Evolutionary conservation across 2,329 filamentous ascomycete genomes (phyloP).

Genomic region (Blumeriella jaapii): DNA sequence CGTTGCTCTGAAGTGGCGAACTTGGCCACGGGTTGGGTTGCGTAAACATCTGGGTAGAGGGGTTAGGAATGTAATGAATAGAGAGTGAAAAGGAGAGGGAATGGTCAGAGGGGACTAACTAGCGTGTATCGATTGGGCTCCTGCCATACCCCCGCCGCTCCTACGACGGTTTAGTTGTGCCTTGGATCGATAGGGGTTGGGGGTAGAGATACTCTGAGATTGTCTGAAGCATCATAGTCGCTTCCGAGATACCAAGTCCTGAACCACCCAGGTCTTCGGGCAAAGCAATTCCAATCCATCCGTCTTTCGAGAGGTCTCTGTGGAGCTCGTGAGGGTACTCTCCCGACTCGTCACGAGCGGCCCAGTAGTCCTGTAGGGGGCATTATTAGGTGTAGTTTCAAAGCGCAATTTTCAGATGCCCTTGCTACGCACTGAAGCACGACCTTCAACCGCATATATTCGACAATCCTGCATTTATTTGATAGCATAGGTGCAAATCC

Average conservation of each 20-base stretch:
- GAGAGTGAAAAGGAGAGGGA: neutral
- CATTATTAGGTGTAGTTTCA: no score
- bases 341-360: conserved; percentile 56
- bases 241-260: conserved; percentile 68
- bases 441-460: no score
- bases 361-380: conserved; percentile 58
- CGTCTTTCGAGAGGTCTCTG: conserved; percentile 58
- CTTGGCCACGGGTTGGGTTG: conserved; percentile 61
- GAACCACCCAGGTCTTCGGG: conserved; percentile 65
- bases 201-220: conserved; percentile 58
- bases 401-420: no score
- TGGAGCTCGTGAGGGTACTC: conserved; percentile 68
- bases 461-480: no score
- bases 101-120: conserved; percentile 26
- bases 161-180: no score
- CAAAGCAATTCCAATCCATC: conserved; percentile 73
- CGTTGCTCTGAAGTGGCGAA: conserved; percentile 59
- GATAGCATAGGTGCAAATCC: no score
- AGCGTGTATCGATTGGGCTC: conserved; percentile 49
- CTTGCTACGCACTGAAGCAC: no score
- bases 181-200: neutral
- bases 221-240: conserved; percentile 80
- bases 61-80: neutral
- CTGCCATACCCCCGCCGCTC: conserved; percentile 67
- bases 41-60: conserved; percentile 55